Conservation (phyloP, 495 filamentous ascomycete species). For the Penicillium verhagenii region DNA sequence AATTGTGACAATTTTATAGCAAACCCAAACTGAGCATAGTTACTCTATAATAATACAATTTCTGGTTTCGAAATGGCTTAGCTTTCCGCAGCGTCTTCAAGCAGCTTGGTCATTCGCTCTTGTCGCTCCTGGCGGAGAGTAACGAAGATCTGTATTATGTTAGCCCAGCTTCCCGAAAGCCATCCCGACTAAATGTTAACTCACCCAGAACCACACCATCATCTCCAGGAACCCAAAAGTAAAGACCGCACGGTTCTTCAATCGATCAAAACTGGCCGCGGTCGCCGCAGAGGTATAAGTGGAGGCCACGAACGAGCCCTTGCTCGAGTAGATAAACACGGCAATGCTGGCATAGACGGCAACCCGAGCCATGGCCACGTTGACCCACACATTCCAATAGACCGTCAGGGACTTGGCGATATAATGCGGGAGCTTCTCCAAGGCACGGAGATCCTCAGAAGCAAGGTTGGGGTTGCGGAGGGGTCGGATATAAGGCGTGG, state of each 20-base stretch:
- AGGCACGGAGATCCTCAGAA: slow-evolving; percentile 27
- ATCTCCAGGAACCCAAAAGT: slow-evolving; percentile 83
- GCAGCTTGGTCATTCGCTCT: slow-evolving; percentile 34
- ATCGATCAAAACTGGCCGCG: slow-evolving; percentile 46
- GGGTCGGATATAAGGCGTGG: slow-evolving; percentile 28
- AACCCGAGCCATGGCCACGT: slow-evolving; percentile 67
- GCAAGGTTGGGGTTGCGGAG: slow-evolving; percentile 27
- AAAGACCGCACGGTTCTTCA: slow-evolving; percentile 80
- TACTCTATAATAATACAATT: slow-evolving; percentile 15
- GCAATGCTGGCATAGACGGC: slow-evolving; percentile 62
- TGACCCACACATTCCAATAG: slow-evolving; percentile 75
- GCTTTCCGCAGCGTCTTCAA: slow-evolving; percentile 31
- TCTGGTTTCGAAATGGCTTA: background rate
- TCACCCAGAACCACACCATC: slow-evolving; percentile 83
- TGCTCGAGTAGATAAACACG: slow-evolving; percentile 66
- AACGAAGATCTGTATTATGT: slow-evolving; percentile 46
- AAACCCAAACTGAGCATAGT: slow-evolving; percentile 1
- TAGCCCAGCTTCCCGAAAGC: slow-evolving; percentile 24
- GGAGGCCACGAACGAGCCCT: slow-evolving; percentile 37
- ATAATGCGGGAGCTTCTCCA: slow-evolving; percentile 40
- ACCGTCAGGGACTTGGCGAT: slow-evolving; percentile 29
- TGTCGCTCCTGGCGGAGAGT: slow-evolving; percentile 48
- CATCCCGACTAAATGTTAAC: slow-evolving; percentile 12
- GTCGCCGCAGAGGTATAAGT: slow-evolving; percentile 25
- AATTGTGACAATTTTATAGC: slow-evolving; percentile 6